Base-by-base conservation (phyloP, 805 yeast species). In the Candida incommunis region DNA sequence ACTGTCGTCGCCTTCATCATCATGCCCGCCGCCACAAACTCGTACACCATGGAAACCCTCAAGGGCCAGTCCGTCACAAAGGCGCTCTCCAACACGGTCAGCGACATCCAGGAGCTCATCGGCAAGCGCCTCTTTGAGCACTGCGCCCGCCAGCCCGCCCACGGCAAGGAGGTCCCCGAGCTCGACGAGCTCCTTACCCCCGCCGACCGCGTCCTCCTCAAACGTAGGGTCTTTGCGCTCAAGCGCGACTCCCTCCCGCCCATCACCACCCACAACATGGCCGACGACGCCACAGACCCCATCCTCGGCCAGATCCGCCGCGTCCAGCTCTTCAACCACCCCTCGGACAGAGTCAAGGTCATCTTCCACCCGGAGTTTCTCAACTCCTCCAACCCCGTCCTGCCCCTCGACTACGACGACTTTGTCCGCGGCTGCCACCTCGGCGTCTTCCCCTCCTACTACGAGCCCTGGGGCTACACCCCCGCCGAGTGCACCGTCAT, bases 401-500 rank as follows among this genome's bases (percentile, higher is more conserved):
- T 90, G 59, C 82, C 95, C 18, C 68, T 90, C 46, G 98, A 90
- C 64, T 90, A 90, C 63, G 98, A 90, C 62, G 98, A 90, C 63
- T 90, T 90, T 63, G 98, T 90, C 41, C 76, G 98, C 54, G 98
- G 98, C 49, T 88, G 96, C 62, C 97, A 90, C 65, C 69, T 92
- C 63, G 98, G 98, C 62, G 95, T 90, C 43, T 90, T 90, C 80
- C 98, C 98, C 43, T 86, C 96, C 0, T 90, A 90, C 67, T 90
- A 90, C 61, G 98, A 90, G 67, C 98, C 98, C 3, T 90, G 98
- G 98, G 98, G 98, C 34, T 90, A 90, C 64, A 90, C 98, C 2
- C 98, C 98, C 2, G 97, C 97, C 5, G 98, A 90, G 63, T 92
- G 98, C 69, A 90, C 98, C 0, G 98, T 92, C 22, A 90, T 90